Conservation (phyloP, 305 asterid genomes). For the Caryopteris hybrid region DNA sequence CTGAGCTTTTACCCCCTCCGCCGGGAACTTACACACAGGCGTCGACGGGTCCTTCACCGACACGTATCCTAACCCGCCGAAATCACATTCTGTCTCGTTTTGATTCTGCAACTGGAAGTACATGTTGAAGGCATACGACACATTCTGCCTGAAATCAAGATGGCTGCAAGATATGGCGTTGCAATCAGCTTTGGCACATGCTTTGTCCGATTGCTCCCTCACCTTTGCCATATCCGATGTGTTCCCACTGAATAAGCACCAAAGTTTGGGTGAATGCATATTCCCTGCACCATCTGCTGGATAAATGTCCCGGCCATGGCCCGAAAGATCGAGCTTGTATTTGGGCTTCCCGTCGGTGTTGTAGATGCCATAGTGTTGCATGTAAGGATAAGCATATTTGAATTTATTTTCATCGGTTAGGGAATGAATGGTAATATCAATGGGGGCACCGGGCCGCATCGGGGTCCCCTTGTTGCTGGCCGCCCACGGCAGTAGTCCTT, state of each 20-base stretch:
- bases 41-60: slow-evolving; percentile 25
- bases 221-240: not conserved
- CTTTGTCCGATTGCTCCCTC: not conserved
- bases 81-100: slow-evolving; percentile 16
- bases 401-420: slow-evolving; percentile 30
- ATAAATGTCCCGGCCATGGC: slow-evolving; percentile 31
- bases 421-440: slow-evolving; percentile 25
- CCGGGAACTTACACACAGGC: slow-evolving; percentile 22
- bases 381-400: accelerated
- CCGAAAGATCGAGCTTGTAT: slow-evolving; percentile 43
- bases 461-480: slow-evolving; percentile 43
- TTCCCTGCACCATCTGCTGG: slow-evolving; percentile 34
- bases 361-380: slow-evolving; percentile 51
- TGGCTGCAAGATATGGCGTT: slow-evolving; percentile 38
- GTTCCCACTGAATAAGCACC: slow-evolving; percentile 42
- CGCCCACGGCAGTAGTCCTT: slow-evolving; percentile 21
- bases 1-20: slow-evolving; percentile 31
- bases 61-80: slow-evolving; percentile 24
- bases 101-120: slow-evolving; percentile 28
- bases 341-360: slow-evolving; percentile 44
- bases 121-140: slow-evolving; percentile 45
- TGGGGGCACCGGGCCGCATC: slow-evolving; percentile 31
- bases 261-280: slow-evolving; percentile 40
- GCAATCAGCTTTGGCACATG: slow-evolving; percentile 38
- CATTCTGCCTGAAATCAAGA: slow-evolving; percentile 9